Base-by-base conservation (phyloP, 2,329 filamentous ascomycete species). In the Botrytis sinoallii region DNA sequence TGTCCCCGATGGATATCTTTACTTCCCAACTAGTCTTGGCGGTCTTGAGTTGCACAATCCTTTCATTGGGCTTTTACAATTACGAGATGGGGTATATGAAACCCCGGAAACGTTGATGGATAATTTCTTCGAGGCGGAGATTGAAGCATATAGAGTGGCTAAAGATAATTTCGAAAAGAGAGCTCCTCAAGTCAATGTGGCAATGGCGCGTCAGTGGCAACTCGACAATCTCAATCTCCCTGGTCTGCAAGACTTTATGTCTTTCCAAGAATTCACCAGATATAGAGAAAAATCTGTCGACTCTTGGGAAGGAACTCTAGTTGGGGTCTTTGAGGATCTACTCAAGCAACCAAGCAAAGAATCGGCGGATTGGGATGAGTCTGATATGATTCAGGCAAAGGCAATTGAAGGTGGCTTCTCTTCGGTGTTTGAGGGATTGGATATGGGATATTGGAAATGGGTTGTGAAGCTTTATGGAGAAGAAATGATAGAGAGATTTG, bases 1-100 rank as follows among this genome's bases (percentile, higher is more conserved):
- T 55, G 78, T 85, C n/a, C 81, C 83, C 18, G 81, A 84, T 64
- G 83, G 83, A 6, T 85, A 83, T 77, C 77, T 85, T 29, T 83
- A 83, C 74, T 82, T 83, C 76, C 83, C 83, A 4, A 79, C 82
- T n/a, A 77, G 79, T 20, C 77, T 83, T 8, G 84, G 84, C 40
- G 84, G 84, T 1, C 78, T 85, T 1, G 83, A 83, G 35, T 77
- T 85, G 16, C 79, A 82, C 40, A 84, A 83, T 74, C 83, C 83
- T 38, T 78, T 86, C 60, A 82, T 87, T 29, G 76, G 76, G 32
- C 76, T 82, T 4, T 74, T 78, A 38, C 81, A 80, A 65, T 60
- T 79, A 35, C 78, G 79, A 32, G 77, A 81, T 65, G 65, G 71
- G 18, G 78, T 80, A 22, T 73, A 72, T 68, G 74, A 78, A 66